Conservation (phyloP, 23 red algal genomes). For the Gracilaria gracilis region DNA sequence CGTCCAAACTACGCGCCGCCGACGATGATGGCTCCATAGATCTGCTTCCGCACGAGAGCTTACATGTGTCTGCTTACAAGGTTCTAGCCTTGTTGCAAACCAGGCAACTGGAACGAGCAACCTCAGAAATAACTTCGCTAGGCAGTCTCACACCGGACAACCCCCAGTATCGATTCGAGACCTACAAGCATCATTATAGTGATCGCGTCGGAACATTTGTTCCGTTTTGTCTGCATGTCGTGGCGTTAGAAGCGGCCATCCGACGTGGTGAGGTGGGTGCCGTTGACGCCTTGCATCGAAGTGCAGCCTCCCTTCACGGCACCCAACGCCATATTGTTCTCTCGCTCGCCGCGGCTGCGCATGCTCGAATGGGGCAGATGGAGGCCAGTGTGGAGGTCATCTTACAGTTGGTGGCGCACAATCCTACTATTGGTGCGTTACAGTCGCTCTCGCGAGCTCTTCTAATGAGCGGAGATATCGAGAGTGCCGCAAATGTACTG, state of each 20-base stretch:
- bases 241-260: constrained; percentile 40
- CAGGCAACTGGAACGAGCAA: constrained; percentile 39
- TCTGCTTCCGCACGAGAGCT: constrained; percentile 44
- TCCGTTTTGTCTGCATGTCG: constrained; percentile 58
- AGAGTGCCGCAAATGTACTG: constrained; percentile 14
- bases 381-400: constrained; percentile 67
- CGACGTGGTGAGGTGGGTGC: constrained; percentile 40
- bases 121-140: constrained; percentile 21
- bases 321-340: neutral
- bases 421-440: neutral
- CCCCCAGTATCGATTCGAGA: constrained; percentile 49
- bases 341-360: constrained; percentile 13
- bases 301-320: neutral
- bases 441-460: constrained; percentile 40
- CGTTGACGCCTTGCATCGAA: constrained; percentile 31
- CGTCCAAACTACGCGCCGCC: constrained; percentile 30
- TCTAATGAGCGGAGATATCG: constrained; percentile 44
- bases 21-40: constrained; percentile 37
- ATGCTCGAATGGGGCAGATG: constrained; percentile 27
- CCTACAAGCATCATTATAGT: neutral
- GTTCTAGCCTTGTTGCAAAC: constrained; percentile 67
- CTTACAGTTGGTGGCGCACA: constrained; percentile 8
- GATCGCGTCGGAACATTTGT: constrained; percentile 22
- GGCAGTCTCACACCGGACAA: constrained; percentile 19
- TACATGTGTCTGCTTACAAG: constrained; percentile 9